Base-by-base conservation (phyloP, 768 basidiomycete genomes). In the Tylopilus balloui region DNA sequence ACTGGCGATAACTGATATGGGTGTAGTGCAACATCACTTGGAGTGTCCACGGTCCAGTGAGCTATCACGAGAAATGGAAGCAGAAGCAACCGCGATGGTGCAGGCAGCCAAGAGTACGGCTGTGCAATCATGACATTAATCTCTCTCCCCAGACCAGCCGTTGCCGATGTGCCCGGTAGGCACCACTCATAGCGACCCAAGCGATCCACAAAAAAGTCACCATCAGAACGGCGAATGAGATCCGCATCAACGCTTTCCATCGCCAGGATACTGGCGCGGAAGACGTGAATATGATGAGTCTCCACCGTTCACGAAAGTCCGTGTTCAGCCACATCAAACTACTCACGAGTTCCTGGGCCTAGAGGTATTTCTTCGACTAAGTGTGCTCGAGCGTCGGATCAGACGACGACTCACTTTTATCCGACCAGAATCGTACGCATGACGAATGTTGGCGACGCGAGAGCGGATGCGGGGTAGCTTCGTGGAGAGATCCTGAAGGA, bases 71-170 rank as follows among this genome's bases (percentile, higher is more conserved):
- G 46, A 21, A 31, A 42, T 24, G 28, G 27, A 41, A 29, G 37
- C 15, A 17, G 39, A 41, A 24, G 15, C 25, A 27, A 42, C 32
- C 13, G n/a, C n/a, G 21, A 28, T n/a, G 35, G 20, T 34, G n/a
- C 27, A 15, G 37, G 14, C 2, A 15, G 10, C 23, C 42, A 24
- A 35, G 21, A 28, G 3, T 6, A 28, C 13, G 39, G 36, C 25
- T 20, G 25, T 2, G 15, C 4, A 9, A 10, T 74, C 65, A 89
- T 38, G 81, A 85, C 77, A 88, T 84, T 48, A 90, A 71, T 44
- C 81, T 78, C 59, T 86, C 86, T 43, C 88, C 88, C 86, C 86
- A 90, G 13, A 90, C 79, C 19, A 88, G 77, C 35, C 85, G 72
- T 58, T 87, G 80, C 56, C 83, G 74, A 63, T 90, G 84, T 19